A percentile compares a stretch with the other conserved stretches of the same genome.
These are phyloP conservation scores for Dactylellina leptospora DNA, from an alignment of 2,329 filamentous ascomycete genomes.

Conservation along the genomic window DNA sequence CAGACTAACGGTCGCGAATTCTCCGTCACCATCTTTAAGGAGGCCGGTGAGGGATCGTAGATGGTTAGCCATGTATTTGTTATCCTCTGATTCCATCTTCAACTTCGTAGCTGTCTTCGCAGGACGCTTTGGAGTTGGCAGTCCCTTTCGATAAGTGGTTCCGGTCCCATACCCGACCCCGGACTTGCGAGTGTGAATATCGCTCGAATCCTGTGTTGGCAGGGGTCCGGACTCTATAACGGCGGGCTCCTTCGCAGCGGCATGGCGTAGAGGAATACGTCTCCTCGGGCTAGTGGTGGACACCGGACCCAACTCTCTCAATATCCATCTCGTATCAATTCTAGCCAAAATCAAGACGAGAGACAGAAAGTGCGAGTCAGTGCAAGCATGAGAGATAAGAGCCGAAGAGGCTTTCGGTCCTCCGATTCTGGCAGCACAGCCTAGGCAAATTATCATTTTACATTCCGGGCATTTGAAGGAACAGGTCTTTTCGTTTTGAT, in stretches of 20 bases:
- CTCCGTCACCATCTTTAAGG: not conserved
- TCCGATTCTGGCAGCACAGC: slow-evolving; percentile 25
- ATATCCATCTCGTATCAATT: slow-evolving; percentile 30
- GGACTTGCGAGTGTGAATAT: not conserved
- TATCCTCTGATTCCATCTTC: slow-evolving; percentile 25
- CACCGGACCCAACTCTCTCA: slow-evolving; percentile 13
- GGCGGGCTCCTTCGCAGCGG: not conserved
- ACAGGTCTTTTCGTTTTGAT: slow-evolving; percentile 13
- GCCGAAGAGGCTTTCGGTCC: not conserved
- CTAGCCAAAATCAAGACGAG: slow-evolving; percentile 24
- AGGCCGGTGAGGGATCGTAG: slow-evolving; percentile 3
- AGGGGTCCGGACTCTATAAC: too few species aligned
- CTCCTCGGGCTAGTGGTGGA: too few species aligned
- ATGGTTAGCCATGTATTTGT: slow-evolving; percentile 10
- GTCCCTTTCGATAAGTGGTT: not conserved
- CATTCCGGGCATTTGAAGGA: slow-evolving; percentile 29
- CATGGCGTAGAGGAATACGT: not conserved
- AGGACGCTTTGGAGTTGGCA: not conserved
- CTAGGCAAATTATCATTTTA: slow-evolving; percentile 23
- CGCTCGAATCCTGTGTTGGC: not conserved
- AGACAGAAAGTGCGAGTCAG: slow-evolving; percentile 27
- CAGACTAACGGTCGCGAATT: slow-evolving; percentile 1
- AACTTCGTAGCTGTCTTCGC: slow-evolving; percentile 23
- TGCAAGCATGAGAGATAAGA: slow-evolving; percentile 12
- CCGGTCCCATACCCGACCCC: slow-evolving; percentile 26